These are phyloP conservation scores for Sporothrix pallida DNA, from an alignment of 2,329 filamentous ascomycete genomes.

Conservation along the genomic window DNA sequence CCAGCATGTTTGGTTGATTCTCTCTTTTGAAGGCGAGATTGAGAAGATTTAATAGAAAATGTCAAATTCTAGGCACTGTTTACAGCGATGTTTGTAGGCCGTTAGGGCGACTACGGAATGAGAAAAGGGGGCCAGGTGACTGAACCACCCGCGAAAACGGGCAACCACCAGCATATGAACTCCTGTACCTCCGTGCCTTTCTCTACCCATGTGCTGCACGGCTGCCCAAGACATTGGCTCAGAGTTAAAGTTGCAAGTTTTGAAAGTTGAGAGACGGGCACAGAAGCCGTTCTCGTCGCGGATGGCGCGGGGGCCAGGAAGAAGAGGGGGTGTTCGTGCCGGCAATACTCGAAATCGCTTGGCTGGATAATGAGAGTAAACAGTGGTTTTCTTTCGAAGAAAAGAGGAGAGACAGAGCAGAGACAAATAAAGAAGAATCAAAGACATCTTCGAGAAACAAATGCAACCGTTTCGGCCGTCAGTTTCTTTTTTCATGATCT, in stretches of 20 bases:
- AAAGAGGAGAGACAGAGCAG: not conserved
- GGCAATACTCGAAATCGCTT: not conserved
- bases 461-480: conserved; percentile 9
- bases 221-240: conserved; percentile 22
- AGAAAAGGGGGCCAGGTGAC: conserved; percentile 10
- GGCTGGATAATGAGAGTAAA: conserved; percentile 1
- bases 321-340: conserved; percentile 1
- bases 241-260: not conserved
- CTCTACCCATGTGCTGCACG: conserved; percentile 17
- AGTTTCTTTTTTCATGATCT: not conserved
- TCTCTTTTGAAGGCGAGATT: not conserved
- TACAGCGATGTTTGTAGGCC: not conserved
- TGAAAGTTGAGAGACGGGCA: not conserved
- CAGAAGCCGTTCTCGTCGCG: not conserved
- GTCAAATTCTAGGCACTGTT: not conserved
- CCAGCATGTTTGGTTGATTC: not conserved
- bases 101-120: conserved; percentile 18
- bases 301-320: not conserved
- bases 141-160: not conserved
- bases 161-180: not conserved
- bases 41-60: not conserved
- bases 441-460: not conserved
- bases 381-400: not conserved
- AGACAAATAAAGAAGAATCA: not conserved
- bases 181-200: not conserved